A percentile compares a stretch with the other conserved stretches of the same genome.
Evolutionary conservation across 1,139 yeast species (phyloP).

Genomic region (Protomyces lactucae-debilis): DNA sequence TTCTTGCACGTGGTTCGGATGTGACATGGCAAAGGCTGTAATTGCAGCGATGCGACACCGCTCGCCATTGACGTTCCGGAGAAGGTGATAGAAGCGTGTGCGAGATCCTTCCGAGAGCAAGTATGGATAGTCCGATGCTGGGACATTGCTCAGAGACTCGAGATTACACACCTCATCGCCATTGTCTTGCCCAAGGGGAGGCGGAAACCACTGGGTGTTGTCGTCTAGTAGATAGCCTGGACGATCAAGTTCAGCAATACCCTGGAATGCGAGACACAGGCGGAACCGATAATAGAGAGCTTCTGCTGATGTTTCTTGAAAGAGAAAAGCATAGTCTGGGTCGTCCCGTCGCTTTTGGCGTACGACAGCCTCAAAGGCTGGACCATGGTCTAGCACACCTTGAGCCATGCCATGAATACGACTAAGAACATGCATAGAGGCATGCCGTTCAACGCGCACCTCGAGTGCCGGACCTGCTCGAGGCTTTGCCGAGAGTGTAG

Average conservation of each 20-base stretch:
- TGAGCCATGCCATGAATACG: background rate
- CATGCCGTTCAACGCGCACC: background rate
- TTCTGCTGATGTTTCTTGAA: background rate
- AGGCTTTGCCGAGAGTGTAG: background rate
- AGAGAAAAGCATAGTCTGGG: background rate
- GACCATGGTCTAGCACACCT: background rate
- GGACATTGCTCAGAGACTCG: background rate
- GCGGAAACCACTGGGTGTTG: background rate
- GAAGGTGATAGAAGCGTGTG: background rate
- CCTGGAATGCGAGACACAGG: background rate
- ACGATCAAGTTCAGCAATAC: background rate
- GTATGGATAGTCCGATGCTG: background rate
- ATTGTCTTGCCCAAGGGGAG: background rate
- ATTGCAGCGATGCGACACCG: conserved; percentile 38
- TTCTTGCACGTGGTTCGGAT: conserved; percentile 33
- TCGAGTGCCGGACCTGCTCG: background rate
- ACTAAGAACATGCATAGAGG: background rate
- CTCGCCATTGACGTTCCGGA: conserved; percentile 27
- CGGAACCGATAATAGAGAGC: background rate
- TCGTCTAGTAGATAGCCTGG: background rate
- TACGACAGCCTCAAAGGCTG: background rate
- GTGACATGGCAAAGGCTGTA: conserved; percentile 37
- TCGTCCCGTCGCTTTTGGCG: background rate
- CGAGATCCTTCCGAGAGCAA: background rate
- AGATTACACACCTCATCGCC: background rate